Conservation (phyloP, 2,329 filamentous ascomycete genomes). For the Akanthomyces muscarius region DNA sequence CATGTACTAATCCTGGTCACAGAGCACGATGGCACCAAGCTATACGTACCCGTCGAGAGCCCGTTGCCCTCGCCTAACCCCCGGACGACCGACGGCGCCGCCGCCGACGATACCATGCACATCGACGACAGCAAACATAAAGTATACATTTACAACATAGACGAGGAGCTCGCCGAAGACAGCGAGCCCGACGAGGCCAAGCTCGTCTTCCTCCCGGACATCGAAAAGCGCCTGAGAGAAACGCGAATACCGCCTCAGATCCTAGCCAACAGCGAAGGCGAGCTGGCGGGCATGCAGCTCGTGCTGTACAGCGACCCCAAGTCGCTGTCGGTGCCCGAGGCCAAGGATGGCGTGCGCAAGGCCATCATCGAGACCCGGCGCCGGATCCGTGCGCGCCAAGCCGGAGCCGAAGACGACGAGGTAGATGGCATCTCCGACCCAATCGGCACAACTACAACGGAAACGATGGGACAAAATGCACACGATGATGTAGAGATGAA, state of each 20-base stretch:
- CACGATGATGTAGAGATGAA: conserved; percentile 65
- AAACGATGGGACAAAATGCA: conserved; percentile 19
- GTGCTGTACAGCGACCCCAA: conserved; percentile 80
- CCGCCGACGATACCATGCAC: conserved; percentile 64
- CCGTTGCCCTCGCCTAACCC: conserved; percentile 22
- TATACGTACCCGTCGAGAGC: conserved; percentile 62
- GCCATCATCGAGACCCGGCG: conserved; percentile 77
- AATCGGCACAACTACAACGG: background rate
- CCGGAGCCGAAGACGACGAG: conserved; percentile 27
- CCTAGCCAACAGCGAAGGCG: conserved; percentile 52
- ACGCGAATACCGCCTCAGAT: conserved; percentile 67
- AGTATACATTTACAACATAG: conserved; percentile 87
- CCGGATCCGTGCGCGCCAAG: conserved; percentile 58
- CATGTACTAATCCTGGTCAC: conserved; percentile 16
- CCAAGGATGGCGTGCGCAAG: conserved; percentile 73
- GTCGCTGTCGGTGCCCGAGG: conserved; percentile 70
- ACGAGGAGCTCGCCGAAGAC: conserved; percentile 70
- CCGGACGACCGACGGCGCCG: conserved; percentile 19
- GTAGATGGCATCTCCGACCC: background rate
- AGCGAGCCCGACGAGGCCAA: conserved; percentile 45
- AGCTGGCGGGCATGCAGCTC: conserved; percentile 63
- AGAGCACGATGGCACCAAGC: conserved; percentile 60
- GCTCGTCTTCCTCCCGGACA: conserved; percentile 78
- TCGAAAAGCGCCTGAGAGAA: conserved; percentile 72
- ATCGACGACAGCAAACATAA: conserved; percentile 83